Evolutionary conservation across 257 asterid genomes (phyloP).

Genomic region (Solanum chiquidenum): DNA sequence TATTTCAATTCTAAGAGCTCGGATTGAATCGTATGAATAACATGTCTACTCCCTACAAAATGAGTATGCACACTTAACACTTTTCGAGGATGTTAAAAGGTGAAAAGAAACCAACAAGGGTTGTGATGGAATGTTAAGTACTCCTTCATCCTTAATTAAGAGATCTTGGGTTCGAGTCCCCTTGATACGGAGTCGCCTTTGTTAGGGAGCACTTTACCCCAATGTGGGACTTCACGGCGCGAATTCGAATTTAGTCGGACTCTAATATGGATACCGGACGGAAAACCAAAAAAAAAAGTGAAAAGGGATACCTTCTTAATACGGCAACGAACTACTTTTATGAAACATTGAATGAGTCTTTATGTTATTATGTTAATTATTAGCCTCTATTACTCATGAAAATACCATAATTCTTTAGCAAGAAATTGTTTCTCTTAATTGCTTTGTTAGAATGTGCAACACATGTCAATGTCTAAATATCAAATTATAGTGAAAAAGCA

Average conservation of each 20-base stretch:
- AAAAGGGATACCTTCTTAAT: conserved; percentile 8
- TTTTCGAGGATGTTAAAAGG: not conserved
- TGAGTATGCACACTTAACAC: not conserved
- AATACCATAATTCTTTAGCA: not conserved
- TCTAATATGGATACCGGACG: rapidly evolving
- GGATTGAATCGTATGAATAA: not conserved
- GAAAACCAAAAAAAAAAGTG: no score
- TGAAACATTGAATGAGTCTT: not conserved
- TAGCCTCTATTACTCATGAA: not conserved
- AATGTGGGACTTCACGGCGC: no score
- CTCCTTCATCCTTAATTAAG: no score
- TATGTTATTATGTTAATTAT: not conserved
- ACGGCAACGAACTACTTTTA: conserved; percentile 6
- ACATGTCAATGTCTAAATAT: not conserved
- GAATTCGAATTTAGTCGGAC: no score
- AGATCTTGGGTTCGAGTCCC: no score
- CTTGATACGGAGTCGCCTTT: no score
- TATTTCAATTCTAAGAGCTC: not conserved
- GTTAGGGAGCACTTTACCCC: no score
- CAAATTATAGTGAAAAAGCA: not conserved
- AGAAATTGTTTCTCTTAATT: not conserved
- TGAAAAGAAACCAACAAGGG: no score
- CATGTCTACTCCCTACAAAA: not conserved
- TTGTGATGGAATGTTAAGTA: no score
- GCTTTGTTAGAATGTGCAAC: not conserved